phyloP scores from a whole-genome alignment of 2,329 filamentous ascomycete species.

The Aspergillus sp. region DNA sequence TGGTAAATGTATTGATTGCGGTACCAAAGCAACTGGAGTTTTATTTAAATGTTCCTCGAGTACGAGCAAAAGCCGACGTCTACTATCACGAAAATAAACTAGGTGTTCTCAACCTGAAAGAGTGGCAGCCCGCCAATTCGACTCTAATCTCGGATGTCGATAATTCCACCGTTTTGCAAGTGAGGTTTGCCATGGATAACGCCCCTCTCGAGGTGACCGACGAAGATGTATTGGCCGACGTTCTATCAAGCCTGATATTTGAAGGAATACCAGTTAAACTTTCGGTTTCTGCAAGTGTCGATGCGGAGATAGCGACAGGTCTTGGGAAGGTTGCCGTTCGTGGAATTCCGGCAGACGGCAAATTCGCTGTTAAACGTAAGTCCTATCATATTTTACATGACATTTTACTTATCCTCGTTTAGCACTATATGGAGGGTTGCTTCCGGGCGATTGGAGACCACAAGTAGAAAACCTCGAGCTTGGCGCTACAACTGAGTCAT shows the following conservation, averaged over 20 bases:
- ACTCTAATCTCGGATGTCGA: constrained; percentile 63
- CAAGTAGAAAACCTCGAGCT: constrained; percentile 71
- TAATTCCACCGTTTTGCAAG: constrained; percentile 64
- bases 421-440: constrained; percentile 60
- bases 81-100: constrained; percentile 76
- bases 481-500: constrained; percentile 68
- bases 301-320: constrained; percentile 77
- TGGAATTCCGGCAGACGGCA: constrained; percentile 78
- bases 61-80: constrained; percentile 77
- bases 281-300: constrained; percentile 74
- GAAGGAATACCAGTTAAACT: constrained; percentile 68
- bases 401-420: constrained; percentile 27
- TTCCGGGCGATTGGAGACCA: constrained; percentile 54
- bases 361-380: constrained; percentile 92
- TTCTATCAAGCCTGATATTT: constrained; percentile 80
- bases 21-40: constrained; percentile 87
- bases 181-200: constrained; percentile 73
- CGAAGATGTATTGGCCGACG: constrained; percentile 71
- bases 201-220: constrained; percentile 83
- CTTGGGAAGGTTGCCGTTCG: constrained; percentile 79
- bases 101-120: constrained; percentile 72
- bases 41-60: constrained; percentile 71
- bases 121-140: constrained; percentile 85
- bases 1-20: constrained; percentile 73
- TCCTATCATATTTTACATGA: constrained; percentile 39